Evolutionary conservation across 176 grass and related monocot species (phyloP), one percentile per base, ranked within the genome.

Genomic region (Carex littledalei): DNA sequence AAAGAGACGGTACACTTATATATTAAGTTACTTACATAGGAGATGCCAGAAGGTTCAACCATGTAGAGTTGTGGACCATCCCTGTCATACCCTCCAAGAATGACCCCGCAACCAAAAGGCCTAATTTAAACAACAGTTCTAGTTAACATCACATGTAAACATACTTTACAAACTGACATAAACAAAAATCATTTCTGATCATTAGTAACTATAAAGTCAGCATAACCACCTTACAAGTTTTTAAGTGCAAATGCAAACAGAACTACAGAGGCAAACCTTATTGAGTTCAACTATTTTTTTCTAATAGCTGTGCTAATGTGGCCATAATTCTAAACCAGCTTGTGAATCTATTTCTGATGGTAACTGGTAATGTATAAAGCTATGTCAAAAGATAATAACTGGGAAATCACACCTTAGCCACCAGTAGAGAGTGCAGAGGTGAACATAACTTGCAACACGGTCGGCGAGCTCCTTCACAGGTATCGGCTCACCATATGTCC

Each of bases 71-170:
- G 94, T 15, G 92, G 94, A 13, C 92, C 92, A 84, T 97, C 92
- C 82, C 94, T 97, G 85, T 97, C 94, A 94, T 94, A 97, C 41
- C 94, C 90, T 89, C 94, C 92, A 89, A 97, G 88, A 94, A 97
- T 91, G 86, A 97, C 87, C 61, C 90, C 92, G 59, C 85, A 94
- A 56, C 94, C 92, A 65, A 91, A 97, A 74, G 92, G 90, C 81
- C 94, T 91, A 85, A 5, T 84, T 85, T 45, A 86, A 39, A 47
- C 31, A 81, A 81, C 74, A 78, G 56, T 15, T 29, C 18, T 22
- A n/a, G 15, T 78, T 55, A 57, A 78, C 1, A 78, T 50, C 5
- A 31, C 71, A 54, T 76, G 12, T 54, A 76, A 26, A 54, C 9
- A 76, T 54, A 76, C 15, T 35, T 35, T 17, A 67, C 71, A 75